Conservation (phyloP, 2,329 filamentous ascomycete species). For the Samsoniella hepiali region DNA sequence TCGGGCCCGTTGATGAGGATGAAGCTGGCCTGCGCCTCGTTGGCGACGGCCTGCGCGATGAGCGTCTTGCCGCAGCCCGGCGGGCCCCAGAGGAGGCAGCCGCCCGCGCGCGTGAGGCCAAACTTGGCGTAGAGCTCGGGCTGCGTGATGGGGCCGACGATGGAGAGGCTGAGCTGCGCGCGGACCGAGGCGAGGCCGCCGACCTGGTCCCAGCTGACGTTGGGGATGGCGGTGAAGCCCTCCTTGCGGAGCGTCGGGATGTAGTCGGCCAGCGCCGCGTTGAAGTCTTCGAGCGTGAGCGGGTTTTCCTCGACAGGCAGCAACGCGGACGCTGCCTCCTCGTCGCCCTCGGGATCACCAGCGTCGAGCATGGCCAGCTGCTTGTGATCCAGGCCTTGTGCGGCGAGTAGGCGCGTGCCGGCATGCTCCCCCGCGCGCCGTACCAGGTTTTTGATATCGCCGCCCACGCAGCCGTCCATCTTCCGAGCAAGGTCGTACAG, state of each 20-base stretch:
- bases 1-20: conserved; percentile 97
- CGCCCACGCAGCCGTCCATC: conserved; percentile 90
- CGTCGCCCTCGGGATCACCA: neutral
- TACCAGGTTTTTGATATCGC: conserved; percentile 59
- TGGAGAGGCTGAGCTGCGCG: conserved; percentile 76
- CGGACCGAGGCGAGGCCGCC: conserved; percentile 79
- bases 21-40: conserved; percentile 94
- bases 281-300: conserved; percentile 55
- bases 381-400: conserved; percentile 23
- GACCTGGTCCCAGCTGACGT: conserved; percentile 90
- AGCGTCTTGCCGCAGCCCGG: conserved; percentile 96
- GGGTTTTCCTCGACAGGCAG: neutral
- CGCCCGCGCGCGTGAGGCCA: conserved; percentile 77
- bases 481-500: conserved; percentile 71
- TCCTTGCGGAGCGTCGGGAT: conserved; percentile 71
- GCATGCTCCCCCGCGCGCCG: conserved; percentile 21
- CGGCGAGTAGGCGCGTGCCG: conserved; percentile 32
- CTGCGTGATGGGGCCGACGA: conserved; percentile 83
- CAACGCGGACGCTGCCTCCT: neutral
- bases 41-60: conserved; percentile 92
- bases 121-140: conserved; percentile 74
- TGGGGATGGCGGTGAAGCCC: conserved; percentile 90
- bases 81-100: conserved; percentile 92
- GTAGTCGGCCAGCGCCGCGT: conserved; percentile 64
- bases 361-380: neutral